Percentiles rank a stretch among this genome's conserved stretches.
Conservation (phyloP, 306 rosid species). For the Carpinus viminea region DNA sequence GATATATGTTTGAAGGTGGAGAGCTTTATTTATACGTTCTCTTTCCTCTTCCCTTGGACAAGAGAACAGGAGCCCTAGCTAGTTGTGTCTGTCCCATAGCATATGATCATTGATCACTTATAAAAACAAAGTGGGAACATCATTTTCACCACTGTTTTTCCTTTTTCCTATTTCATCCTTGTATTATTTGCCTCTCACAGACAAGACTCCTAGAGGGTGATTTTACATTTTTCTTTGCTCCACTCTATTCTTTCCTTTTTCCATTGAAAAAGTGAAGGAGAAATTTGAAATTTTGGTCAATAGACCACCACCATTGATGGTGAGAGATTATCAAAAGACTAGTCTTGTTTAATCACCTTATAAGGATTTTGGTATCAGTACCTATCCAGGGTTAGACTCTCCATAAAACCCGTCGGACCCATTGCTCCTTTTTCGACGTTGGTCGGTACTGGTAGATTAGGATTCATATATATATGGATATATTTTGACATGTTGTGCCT, state of each 20-base stretch:
- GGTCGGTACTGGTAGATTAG: slow-evolving; percentile 36
- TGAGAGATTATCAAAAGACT: background rate
- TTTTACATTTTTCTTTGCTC: background rate
- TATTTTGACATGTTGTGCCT: slow-evolving; percentile 5
- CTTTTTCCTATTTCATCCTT: slow-evolving; percentile 14
- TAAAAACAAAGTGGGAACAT: slow-evolving; percentile 31
- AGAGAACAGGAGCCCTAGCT: slow-evolving; percentile 3
- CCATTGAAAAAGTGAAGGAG: slow-evolving; percentile 8
- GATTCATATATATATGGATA: slow-evolving; percentile 6
- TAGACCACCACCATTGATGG: background rate
- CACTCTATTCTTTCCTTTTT: background rate
- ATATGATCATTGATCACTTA: slow-evolving; percentile 24
- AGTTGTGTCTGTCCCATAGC: slow-evolving; percentile 19
- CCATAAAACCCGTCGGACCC: slow-evolving; percentile 30
- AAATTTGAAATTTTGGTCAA: slow-evolving; percentile 4
- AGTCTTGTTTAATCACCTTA: slow-evolving; percentile 15
- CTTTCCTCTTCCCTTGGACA: slow-evolving; percentile 10
- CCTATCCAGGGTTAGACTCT: slow-evolving; percentile 29
- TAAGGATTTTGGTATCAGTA: slow-evolving; percentile 41
- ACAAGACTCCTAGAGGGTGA: slow-evolving; percentile 5
- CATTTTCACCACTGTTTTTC: slow-evolving; percentile 36
- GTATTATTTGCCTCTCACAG: slow-evolving; percentile 28
- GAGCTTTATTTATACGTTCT: background rate
- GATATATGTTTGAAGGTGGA: slow-evolving; percentile 12
- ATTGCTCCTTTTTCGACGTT: slow-evolving; percentile 13